These are phyloP conservation scores for Saccharum spontaneum DNA, from an alignment of 176 grass and related monocot genomes.

Conservation along the genomic window DNA sequence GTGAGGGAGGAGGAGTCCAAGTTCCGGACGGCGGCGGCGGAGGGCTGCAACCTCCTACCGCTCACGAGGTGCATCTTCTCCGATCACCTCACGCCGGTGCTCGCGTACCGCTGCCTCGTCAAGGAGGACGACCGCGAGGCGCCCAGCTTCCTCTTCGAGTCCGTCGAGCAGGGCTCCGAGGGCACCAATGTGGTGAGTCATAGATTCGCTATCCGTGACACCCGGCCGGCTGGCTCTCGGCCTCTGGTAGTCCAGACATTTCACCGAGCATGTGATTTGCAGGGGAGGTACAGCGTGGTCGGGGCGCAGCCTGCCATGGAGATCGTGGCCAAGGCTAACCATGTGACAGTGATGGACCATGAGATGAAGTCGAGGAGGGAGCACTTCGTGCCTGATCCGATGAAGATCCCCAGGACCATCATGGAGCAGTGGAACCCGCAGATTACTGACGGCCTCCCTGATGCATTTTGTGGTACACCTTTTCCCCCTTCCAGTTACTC, in stretches of 20 bases:
- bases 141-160: conserved; percentile 94
- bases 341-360: conserved; percentile 67
- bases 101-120: conserved; percentile 91
- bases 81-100: conserved; percentile 82
- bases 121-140: conserved; percentile 86
- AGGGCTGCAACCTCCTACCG: conserved; percentile 63
- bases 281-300: conserved; percentile 92
- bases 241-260: not conserved
- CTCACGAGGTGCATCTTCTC: conserved; percentile 77
- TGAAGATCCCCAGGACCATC: conserved; percentile 69
- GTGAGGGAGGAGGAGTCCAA: conserved; percentile 55
- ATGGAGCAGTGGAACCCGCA: conserved; percentile 79
- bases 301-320: conserved; percentile 85
- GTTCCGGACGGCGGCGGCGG: conserved; percentile 52
- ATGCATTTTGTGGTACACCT: conserved; percentile 75
- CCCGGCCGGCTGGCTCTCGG: not conserved
- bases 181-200: conserved; percentile 76
- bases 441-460: conserved; percentile 55
- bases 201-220: not conserved
- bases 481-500: not conserved
- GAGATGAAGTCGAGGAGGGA: conserved; percentile 60
- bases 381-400: conserved; percentile 57
- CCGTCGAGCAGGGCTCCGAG: conserved; percentile 79
- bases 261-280: not conserved
- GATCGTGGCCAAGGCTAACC: conserved; percentile 75